Conservation (phyloP, 371 early-diverging fungal species). For the Actinomortierella ambigua region DNA sequence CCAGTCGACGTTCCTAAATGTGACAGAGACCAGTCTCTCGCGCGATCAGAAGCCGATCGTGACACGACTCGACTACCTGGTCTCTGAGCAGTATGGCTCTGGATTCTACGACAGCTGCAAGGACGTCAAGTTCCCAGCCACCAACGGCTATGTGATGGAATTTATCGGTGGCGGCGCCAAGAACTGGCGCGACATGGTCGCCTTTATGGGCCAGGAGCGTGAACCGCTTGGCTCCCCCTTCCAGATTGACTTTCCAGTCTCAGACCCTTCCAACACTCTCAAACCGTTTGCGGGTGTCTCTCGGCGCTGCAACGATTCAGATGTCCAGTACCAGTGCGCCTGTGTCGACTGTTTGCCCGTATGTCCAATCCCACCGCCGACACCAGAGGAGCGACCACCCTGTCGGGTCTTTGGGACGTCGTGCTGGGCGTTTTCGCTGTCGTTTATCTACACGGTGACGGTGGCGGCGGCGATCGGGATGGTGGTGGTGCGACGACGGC, state of each 20-base stretch:
- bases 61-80: conserved; percentile 61
- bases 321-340: conserved; percentile 64
- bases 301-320: conserved; percentile 63
- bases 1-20: conserved; percentile 74
- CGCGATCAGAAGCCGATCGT: conserved; percentile 49
- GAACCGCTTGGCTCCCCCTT: conserved; percentile 71
- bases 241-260: conserved; percentile 67
- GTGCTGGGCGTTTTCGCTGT: conserved; percentile 67
- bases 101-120: conserved; percentile 78
- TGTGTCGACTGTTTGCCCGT: conserved; percentile 74
- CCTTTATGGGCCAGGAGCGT: conserved; percentile 68
- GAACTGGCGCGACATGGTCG: conserved; percentile 68
- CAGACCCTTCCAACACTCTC: conserved; percentile 32
- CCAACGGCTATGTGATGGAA: conserved; percentile 76
- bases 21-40: conserved; percentile 50
- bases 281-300: conserved; percentile 52
- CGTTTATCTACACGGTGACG: conserved; percentile 54
- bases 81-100: conserved; percentile 60
- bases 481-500: conserved; percentile 38
- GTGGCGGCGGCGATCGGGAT: conserved; percentile 44
- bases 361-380: conserved; percentile 63
- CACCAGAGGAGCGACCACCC: conserved; percentile 53
- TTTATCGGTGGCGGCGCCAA: conserved; percentile 78
- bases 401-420: conserved; percentile 59
- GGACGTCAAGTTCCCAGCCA: conserved; percentile 74